Evolutionary conservation across 2,329 filamentous ascomycete genomes (phyloP), one percentile per base, ranked within the genome.

Genomic region (Nectriaceae sp.): DNA sequence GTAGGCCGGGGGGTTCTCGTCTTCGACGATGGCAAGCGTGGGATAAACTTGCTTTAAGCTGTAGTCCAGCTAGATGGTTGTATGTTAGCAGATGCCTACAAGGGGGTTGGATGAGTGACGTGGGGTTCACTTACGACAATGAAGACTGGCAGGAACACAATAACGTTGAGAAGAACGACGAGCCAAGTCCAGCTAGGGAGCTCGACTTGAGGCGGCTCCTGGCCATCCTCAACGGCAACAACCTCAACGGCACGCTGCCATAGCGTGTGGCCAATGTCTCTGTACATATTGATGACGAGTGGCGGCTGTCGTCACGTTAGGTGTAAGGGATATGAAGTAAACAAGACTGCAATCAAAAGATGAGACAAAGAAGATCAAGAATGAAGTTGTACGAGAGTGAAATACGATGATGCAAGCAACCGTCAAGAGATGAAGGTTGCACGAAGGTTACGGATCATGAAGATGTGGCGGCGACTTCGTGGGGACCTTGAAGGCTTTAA

Each of bases 11-110:
- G 79, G 76, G 44, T 74, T 74, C 43, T 81, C 78, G 66, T 83
- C 77, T 60, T 84, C 80, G 56, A 83, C 67, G 53, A 82, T 81
- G 64, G 80, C 77, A 51, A 83, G 73, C 46, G 77, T 74, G 38
- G 79, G 75, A 61, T 76, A 79, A 59, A 84, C 62, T 47, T 68
- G 66, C 44, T 70, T 64, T 42, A 83, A 63, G 10, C 78, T 78
- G 68, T 84, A 84, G 46, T 65, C 59, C 52, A 75, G 56, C 77
- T 82, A 18, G n/a, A 35, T 3, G 11, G 13, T 39, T 19, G 2
- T 1, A 21, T 21, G 3, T 18, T 22, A 37, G 33, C 33, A 18
- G 18, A 16, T n/a, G 20, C 5, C n/a, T 3, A 6, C 13, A n/a
- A 1, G 10, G 11, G 20, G 11, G n/a, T 18, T 18, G 16, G 16